Conservation (phyloP, 306 rosid genomes). For the Rosa multiflora region DNA sequence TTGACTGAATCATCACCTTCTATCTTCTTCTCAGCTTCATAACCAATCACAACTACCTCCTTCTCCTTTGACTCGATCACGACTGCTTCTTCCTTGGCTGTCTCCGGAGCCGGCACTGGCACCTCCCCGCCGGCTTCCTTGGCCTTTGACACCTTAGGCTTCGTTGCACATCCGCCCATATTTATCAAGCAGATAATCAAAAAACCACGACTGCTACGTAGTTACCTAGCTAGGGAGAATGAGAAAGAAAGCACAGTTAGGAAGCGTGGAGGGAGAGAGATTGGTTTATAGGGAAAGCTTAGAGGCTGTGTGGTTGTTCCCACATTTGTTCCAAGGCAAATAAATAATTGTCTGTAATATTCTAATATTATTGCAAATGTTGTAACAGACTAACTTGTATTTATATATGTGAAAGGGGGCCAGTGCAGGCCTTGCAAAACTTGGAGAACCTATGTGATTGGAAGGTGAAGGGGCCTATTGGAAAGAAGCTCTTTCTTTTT, state of each 20-base stretch:
- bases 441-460: not conserved
- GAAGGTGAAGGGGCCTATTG: constrained; percentile 15
- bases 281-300: constrained; percentile 16
- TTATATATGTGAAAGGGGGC: not conserved
- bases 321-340: constrained; percentile 31
- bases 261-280: constrained; percentile 14
- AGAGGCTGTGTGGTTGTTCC: constrained; percentile 23
- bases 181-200: constrained; percentile 4
- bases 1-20: constrained; percentile 11
- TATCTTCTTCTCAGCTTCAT: constrained; percentile 3
- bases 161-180: constrained; percentile 74
- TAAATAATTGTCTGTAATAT: not conserved
- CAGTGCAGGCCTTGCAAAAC: constrained; percentile 11
- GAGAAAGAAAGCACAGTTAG: not conserved
- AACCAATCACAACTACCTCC: not conserved
- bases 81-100: constrained; percentile 20
- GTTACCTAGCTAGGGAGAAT: not conserved
- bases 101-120: constrained; percentile 29
- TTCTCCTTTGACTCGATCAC: not conserved
- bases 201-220: not conserved
- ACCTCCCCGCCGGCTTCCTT: not conserved
- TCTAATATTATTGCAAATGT: constrained; percentile 3
- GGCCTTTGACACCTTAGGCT: constrained; percentile 45
- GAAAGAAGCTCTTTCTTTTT: not conserved
- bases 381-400: constrained; percentile 5